Percentiles rank a stretch among this genome's conserved stretches.
phyloP scores from a whole-genome alignment of 768 basidiomycete genomes.

The Trichaptum fuscoviolaceum region DNA sequence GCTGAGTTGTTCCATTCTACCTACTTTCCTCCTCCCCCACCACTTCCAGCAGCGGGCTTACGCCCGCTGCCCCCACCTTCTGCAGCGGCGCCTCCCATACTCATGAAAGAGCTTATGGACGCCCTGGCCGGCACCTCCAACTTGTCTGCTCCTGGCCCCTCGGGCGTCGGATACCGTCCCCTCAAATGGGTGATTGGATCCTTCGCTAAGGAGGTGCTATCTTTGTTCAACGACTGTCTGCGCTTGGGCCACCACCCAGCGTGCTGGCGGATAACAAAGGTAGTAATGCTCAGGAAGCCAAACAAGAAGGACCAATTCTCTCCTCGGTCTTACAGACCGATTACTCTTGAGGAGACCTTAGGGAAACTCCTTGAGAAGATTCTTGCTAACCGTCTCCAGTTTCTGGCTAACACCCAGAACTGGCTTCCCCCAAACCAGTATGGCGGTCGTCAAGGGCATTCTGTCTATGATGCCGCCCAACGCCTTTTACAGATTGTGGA shows the following conservation, averaged over 20 bases:
- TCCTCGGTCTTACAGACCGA: constrained; percentile 22
- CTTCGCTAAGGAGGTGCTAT: neutral
- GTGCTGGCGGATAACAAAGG: constrained; percentile 12
- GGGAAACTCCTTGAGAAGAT: constrained; percentile 21
- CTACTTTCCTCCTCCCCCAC: neutral
- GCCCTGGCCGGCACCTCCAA: constrained; percentile 10
- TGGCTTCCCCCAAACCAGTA: constrained; percentile 18
- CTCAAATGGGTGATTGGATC: constrained; percentile 2
- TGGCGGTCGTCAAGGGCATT: constrained; percentile 16
- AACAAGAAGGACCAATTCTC: constrained; percentile 17
- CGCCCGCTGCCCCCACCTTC: neutral
- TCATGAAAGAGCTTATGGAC: constrained; percentile 7
- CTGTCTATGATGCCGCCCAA: neutral
- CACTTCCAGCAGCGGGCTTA: neutral
- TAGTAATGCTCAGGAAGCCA: constrained; percentile 21
- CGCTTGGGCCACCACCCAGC: constrained; percentile 10
- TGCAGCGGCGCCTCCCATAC: constrained; percentile 5
- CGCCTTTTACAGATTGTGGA: neutral
- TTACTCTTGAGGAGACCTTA: constrained; percentile 19
- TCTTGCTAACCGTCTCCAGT: constrained; percentile 15
- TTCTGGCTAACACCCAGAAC: constrained; percentile 13
- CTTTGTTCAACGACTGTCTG: constrained; percentile 14
- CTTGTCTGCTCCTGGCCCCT: constrained; percentile 14
- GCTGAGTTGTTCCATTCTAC: neutral
- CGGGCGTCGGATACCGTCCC: constrained; percentile 11